Evolutionary conservation across 2,329 filamentous ascomycete genomes (phyloP), one percentile per base, ranked within the genome.

Genomic region (Penicillium oxalicum): DNA sequence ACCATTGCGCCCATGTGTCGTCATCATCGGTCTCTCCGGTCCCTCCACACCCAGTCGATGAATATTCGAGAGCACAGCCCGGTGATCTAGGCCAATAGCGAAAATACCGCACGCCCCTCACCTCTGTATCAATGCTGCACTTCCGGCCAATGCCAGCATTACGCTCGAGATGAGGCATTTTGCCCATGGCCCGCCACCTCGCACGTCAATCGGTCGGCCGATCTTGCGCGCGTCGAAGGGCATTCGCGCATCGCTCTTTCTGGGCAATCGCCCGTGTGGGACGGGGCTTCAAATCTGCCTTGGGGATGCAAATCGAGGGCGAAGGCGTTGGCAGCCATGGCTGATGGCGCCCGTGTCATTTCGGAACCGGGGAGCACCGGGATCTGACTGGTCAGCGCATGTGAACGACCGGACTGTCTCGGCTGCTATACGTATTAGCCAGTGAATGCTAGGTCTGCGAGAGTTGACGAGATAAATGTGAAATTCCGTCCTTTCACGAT

Each of bases 391-490:
- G 41, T 27, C 9, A 44, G 41, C 18, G n/a, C 5, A 42, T 9
- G 28, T 25, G 18, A 34, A 44, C 33, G 33, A 37, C 25, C 7
- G 4, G 18, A 44, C 33, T 9, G 13, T 36, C 41, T 36, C 9
- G n/a, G 32, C 1, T 7, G 34, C 36, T 33, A 26, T 39, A 11
- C 2, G 28, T 5, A 26, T 40, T 9, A 28, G 44, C 37, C 9
- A 40, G 24, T 40, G 36, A 13, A 38, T 32, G n/a, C n/a, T n/a
- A n/a, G n/a, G n/a, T n/a, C n/a, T n/a, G n/a, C n/a, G n/a, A n/a
- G n/a, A n/a, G 40, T 43, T 34, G 40, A 43, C 27, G 18, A 32
- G 40, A 43, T 42, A 32, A 48, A 34, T 39, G 40, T 40, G 35
- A 48, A 33, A 39, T 25, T 42, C 46, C 26, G 40, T 24, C 28